These are phyloP conservation scores for Diplocarpon rosae DNA, from an alignment of 2,329 filamentous ascomycete genomes.

Conservation along the genomic window DNA sequence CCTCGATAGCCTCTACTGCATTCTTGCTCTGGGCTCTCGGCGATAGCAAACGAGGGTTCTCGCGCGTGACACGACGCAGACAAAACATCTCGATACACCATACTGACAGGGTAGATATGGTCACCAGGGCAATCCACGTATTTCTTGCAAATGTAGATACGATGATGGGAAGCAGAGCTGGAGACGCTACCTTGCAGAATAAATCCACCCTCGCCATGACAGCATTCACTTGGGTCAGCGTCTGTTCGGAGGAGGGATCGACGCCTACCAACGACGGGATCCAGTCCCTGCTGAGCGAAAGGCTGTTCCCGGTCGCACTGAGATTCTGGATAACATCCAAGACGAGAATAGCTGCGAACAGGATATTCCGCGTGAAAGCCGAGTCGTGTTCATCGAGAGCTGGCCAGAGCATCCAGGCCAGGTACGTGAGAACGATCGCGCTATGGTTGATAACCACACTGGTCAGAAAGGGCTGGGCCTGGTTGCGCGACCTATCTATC, in stretches of 20 bases:
- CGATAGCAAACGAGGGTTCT: conserved; percentile 14
- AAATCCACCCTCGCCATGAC: conserved; percentile 44
- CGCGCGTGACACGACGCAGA: conserved; percentile 28
- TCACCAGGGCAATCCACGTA: conserved; percentile 32
- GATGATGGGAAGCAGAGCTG: conserved; percentile 33
- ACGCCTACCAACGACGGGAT: conserved; percentile 27
- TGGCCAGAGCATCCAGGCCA: conserved; percentile 30
- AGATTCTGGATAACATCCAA: conserved; percentile 32
- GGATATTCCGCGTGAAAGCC: conserved; percentile 2
- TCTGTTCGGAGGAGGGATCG: conserved; percentile 20
- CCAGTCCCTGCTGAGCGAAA: conserved; percentile 35
- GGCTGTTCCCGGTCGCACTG: conserved; percentile 30
- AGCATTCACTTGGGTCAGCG: conserved; percentile 32
- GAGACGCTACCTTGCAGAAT: conserved; percentile 41
- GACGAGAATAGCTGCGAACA: conserved; percentile 27
- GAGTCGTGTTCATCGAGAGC: conserved; percentile 21
- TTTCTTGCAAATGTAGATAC: conserved; percentile 36
- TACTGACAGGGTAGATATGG: conserved; percentile 31
- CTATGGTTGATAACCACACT: conserved; percentile 30
- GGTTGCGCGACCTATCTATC: conserved; percentile 30
- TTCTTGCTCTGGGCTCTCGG: conserved; percentile 18
- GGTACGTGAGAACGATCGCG: conserved; percentile 26
- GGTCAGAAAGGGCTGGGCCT: conserved; percentile 28
- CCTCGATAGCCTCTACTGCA: background rate
- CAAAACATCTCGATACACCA: conserved; percentile 28